These are phyloP conservation scores for Hypsizygus ulmarius DNA, from an alignment of 1,284 basidiomycete genomes.

Conservation along the genomic window DNA sequence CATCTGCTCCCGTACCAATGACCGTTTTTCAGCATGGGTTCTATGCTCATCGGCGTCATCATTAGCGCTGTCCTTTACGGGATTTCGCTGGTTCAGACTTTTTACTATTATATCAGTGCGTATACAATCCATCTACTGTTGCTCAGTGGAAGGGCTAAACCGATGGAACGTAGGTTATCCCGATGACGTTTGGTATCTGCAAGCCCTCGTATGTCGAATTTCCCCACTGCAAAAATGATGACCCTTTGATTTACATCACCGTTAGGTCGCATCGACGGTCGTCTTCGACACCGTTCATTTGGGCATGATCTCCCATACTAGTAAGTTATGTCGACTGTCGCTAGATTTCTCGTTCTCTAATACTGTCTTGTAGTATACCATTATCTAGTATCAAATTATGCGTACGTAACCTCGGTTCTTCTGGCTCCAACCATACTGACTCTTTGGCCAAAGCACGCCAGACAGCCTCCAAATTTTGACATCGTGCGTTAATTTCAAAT, in stretches of 20 bases:
- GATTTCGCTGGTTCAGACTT: slow-evolving; percentile 34
- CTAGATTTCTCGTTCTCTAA: neutral
- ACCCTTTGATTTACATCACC: neutral
- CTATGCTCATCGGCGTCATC: slow-evolving; percentile 38
- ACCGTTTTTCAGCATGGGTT: slow-evolving; percentile 32
- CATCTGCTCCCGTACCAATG: neutral
- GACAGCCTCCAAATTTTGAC: neutral
- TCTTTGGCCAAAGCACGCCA: slow-evolving; percentile 1
- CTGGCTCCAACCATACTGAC: neutral
- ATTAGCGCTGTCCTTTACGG: slow-evolving; percentile 38
- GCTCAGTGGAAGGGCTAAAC: neutral
- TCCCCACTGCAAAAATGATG: slow-evolving; percentile 5
- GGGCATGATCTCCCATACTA: slow-evolving; percentile 33
- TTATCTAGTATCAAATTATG: slow-evolving; percentile 36
- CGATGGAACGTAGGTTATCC: slow-evolving; percentile 25
- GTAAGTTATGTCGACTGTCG: slow-evolving; percentile 20
- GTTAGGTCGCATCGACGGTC: neutral
- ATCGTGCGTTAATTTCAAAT: neutral
- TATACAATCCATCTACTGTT: slow-evolving; percentile 5
- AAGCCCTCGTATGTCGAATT: slow-evolving; percentile 29
- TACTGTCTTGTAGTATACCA: slow-evolving; percentile 32
- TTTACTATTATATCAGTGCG: slow-evolving; percentile 36
- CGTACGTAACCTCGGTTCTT: slow-evolving; percentile 25
- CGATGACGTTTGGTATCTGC: slow-evolving; percentile 34
- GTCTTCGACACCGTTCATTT: slow-evolving; percentile 37